These are phyloP conservation scores for Leccinum longicurvipes DNA, from an alignment of 768 basidiomycete genomes.

Conservation along the genomic window DNA sequence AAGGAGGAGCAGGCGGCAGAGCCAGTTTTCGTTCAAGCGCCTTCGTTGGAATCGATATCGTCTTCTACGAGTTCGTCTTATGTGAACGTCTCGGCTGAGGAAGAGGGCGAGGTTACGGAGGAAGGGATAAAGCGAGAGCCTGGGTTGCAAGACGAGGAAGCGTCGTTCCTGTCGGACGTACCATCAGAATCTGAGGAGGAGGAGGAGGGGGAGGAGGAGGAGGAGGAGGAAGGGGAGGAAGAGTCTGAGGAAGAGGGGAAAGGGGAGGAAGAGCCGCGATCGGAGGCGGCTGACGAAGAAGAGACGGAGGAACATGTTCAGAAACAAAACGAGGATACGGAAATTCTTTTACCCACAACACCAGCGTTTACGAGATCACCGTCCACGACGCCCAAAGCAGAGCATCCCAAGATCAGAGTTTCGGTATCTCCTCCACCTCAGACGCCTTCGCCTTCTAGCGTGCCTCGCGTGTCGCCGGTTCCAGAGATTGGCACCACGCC, in stretches of 20 bases:
- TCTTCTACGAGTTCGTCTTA: slow-evolving; percentile 46
- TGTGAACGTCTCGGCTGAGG: slow-evolving; percentile 38
- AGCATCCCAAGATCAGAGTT: slow-evolving; percentile 40
- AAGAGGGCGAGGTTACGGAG: slow-evolving; percentile 22
- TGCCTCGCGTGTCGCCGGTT: slow-evolving; percentile 28
- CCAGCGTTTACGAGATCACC: slow-evolving; percentile 47
- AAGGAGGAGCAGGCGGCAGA: slow-evolving; percentile 12
- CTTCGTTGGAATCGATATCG: slow-evolving; percentile 35
- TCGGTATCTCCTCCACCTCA: slow-evolving; percentile 32
- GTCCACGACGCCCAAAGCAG: slow-evolving; percentile 58
- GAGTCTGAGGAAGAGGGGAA: slow-evolving; percentile 16
- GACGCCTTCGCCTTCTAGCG: slow-evolving; percentile 18
- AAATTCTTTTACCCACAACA: slow-evolving; percentile 21
- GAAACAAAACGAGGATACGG: slow-evolving; percentile 22
- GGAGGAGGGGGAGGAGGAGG: slow-evolving; percentile 14
- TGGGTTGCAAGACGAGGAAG: slow-evolving; percentile 34
- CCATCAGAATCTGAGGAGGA: slow-evolving; percentile 31
- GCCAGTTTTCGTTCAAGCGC: slow-evolving; percentile 3
- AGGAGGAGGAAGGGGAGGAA: slow-evolving; percentile 20
- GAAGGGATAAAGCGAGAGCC: slow-evolving; percentile 22
- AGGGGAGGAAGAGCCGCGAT: slow-evolving; percentile 25
- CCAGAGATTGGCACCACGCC: slow-evolving; percentile 57
- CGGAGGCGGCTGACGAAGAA: slow-evolving; percentile 15
- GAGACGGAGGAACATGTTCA: slow-evolving; percentile 18
- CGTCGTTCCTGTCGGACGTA: slow-evolving; percentile 25